These are phyloP conservation scores for Rhodotorula paludigena DNA, from an alignment of 768 basidiomycete species.

Conservation along the genomic window DNA sequence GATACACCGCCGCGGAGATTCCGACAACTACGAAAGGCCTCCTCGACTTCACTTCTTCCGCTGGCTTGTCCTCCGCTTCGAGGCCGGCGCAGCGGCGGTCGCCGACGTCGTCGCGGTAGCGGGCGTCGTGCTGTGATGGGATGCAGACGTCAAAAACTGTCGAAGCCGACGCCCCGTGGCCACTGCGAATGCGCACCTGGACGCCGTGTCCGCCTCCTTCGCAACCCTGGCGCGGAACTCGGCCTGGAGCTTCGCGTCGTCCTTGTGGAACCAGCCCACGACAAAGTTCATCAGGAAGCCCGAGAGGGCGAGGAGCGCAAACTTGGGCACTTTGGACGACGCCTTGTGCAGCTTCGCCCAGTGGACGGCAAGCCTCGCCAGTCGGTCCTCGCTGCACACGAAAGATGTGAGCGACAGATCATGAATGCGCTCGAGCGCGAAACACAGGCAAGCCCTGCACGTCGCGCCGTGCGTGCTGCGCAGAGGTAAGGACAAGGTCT, in stretches of 20 bases:
- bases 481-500: not conserved
- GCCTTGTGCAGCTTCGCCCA: slow-evolving; percentile 24
- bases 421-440: not conserved
- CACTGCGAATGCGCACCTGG: no score
- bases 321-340: slow-evolving; percentile 25
- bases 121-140: no score
- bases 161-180: no score
- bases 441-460: not conserved
- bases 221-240: not conserved
- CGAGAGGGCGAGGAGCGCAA: slow-evolving; percentile 22
- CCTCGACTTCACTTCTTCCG: no score
- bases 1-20: no score
- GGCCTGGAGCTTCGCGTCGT: not conserved
- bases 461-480: no score
- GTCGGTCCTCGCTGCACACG: slow-evolving; percentile 5
- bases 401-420: not conserved
- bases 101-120: no score
- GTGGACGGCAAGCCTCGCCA: not conserved
- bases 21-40: no score
- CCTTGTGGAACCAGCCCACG: slow-evolving; percentile 21
- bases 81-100: no score
- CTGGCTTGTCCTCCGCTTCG: no score
- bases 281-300: slow-evolving; percentile 35
- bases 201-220: no score
- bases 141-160: no score